Base-by-base conservation (phyloP, 1,284 basidiomycete species). In the Apiotrichum veenhuisii region DNA sequence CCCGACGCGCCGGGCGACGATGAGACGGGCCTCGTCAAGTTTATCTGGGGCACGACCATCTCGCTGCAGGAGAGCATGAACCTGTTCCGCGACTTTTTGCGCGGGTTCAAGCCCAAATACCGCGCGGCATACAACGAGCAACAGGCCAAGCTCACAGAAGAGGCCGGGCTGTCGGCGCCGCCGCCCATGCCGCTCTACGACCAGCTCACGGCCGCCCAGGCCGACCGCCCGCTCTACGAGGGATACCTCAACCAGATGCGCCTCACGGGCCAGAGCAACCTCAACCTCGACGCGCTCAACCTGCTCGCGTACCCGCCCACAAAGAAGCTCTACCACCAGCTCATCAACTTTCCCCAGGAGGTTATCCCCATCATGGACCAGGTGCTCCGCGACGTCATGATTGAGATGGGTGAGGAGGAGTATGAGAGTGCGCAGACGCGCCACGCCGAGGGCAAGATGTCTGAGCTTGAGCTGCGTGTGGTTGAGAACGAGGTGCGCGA, bases 331-430 rank as follows among this genome's bases (percentile, higher is more conserved):
- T 84, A 89, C 71, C 78, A 79, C 42, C 88, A 90, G 68, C 80
- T 98, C 15, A 76, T 87, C 63, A 93, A 92, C 71, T 98, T 95
- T 74, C 96, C 95, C 0, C 93, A 97, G 75, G 95, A 98, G 80
- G 86, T 98, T 51, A 84, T 98, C 42, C 95, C 95, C 2, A 90
- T 91, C 52, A 93, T 97, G 87, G 96, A 98, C 81, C 91, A 94
- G 70, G 88, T 93, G 0, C 79, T 98, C 64, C 91, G 94, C 76
- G 94, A 98, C 69, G 77, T 89, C 54, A 88, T 95, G 87, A 77
- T 91, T 48, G 87, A 90, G 62, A 68, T 87, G 30, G 88, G 87
- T 0, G 87, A 92, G 54, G 80, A 86, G 63, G 91, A 95, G 70
- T 83, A 87, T 69, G 82, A 84, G 58, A 81, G 79, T 5, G 63